These are phyloP conservation scores for Penicillium sclerotiorum DNA, from an alignment of 2,329 filamentous ascomycete species.

Conservation along the genomic window DNA sequence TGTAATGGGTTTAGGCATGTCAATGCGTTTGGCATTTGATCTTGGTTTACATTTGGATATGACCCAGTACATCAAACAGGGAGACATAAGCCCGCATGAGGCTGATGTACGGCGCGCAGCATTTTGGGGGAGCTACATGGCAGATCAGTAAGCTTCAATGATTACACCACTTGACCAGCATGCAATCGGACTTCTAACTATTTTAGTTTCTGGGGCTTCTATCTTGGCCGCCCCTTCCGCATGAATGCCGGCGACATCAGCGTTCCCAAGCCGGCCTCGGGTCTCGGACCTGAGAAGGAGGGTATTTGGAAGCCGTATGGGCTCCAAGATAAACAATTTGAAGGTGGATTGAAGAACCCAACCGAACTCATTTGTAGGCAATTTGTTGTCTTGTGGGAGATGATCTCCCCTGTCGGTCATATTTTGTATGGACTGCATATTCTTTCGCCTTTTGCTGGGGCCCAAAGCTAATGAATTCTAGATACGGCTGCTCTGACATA, in stretches of 20 bases:
- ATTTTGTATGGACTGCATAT: constrained; percentile 35
- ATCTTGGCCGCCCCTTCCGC: constrained; percentile 47
- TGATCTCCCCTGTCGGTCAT: constrained; percentile 46
- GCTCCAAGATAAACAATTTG: constrained; percentile 18
- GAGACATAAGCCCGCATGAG: constrained; percentile 42
- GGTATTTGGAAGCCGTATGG: constrained; percentile 38
- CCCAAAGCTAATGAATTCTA: constrained; percentile 13
- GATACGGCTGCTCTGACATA: constrained; percentile 42
- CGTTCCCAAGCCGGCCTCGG: constrained; percentile 41
- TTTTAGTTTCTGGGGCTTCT: constrained; percentile 46
- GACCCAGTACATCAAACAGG: constrained; percentile 42
- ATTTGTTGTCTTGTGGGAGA: constrained; percentile 47
- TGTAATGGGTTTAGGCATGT: constrained; percentile 42
- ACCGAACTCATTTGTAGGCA: constrained; percentile 40
- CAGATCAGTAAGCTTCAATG: constrained; percentile 38
- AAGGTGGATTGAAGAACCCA: constrained; percentile 30
- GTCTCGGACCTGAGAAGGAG: constrained; percentile 28
- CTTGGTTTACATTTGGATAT: constrained; percentile 48
- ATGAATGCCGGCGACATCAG: constrained; percentile 46
- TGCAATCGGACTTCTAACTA: constrained; percentile 8
- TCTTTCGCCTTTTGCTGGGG: neutral
- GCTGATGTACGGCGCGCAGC: constrained; percentile 43
- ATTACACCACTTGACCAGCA: neutral
- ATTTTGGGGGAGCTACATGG: constrained; percentile 49
- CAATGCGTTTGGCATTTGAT: constrained; percentile 50